Conservation (phyloP, 2,329 filamentous ascomycete species). For the Stagonosporopsis chrysanthemi region DNA sequence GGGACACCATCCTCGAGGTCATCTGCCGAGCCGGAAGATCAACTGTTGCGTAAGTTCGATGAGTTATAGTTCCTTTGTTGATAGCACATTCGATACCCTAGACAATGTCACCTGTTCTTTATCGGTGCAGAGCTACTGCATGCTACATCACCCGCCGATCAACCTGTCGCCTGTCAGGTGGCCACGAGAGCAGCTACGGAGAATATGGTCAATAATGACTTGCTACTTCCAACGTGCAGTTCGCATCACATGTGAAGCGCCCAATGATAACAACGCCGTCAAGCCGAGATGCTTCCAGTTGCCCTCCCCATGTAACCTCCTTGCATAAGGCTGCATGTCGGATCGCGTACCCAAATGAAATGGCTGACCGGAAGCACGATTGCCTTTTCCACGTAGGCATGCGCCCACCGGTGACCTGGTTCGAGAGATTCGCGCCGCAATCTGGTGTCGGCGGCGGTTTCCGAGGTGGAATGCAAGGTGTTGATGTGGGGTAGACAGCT, state of each 20-base stretch:
- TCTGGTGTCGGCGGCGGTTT: conserved; percentile 4
- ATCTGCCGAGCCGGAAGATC: conserved; percentile 17
- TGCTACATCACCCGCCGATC: conserved; percentile 2
- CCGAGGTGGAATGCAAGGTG: neutral
- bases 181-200: neutral
- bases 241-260: conserved; percentile 2
- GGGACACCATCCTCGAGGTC: conserved; percentile 10
- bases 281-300: neutral
- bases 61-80: conserved; percentile 25
- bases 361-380: conserved; percentile 2
- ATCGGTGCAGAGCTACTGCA: neutral
- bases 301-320: neutral
- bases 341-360: neutral
- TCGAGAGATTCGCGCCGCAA: neutral
- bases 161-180: conserved; percentile 1
- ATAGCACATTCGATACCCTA: conserved; percentile 25
- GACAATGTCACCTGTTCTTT: conserved; percentile 3
- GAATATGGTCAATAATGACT: conserved; percentile 5
- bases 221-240: neutral
- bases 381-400: neutral
- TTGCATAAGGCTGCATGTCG: conserved; percentile 8
- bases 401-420: conserved; percentile 13
- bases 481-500: conserved; percentile 6
- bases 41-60: conserved; percentile 33
- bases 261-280: conserved; percentile 2